A percentile compares a stretch with the other conserved stretches of the same genome.
Evolutionary conservation across 257 asterid genomes (phyloP).

Genomic region (Solanum dulcamara): DNA sequence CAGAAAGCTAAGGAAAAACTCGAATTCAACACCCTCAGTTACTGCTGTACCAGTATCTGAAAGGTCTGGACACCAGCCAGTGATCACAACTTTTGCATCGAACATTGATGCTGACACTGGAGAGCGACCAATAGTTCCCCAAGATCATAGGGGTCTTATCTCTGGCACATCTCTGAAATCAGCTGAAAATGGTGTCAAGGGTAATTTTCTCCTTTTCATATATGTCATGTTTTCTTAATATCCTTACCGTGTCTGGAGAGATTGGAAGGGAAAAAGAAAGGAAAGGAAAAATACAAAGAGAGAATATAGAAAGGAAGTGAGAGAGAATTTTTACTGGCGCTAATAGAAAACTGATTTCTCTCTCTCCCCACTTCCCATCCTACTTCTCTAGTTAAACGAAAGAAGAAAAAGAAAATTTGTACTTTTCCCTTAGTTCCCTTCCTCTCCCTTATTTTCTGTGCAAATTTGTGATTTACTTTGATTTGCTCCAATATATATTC

Average conservation of each 20-base stretch:
- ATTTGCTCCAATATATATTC: neutral
- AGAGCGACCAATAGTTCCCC: neutral
- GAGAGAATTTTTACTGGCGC: neutral
- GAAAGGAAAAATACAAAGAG: neutral
- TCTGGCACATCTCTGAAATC: neutral
- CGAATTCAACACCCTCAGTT: constrained; percentile 3
- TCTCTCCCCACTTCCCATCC: neutral
- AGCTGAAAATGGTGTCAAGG: neutral
- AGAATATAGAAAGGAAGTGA: neutral
- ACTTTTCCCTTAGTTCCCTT: neutral
- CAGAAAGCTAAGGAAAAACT: neutral
- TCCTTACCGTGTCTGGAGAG: neutral
- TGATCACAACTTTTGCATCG: neutral
- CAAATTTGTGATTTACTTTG: neutral
- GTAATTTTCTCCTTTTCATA: neutral
- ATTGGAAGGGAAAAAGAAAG: neutral
- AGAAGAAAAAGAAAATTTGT: neutral
- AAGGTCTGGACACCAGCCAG: neutral
- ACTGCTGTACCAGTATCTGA: constrained; percentile 5
- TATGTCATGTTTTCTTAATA: neutral
- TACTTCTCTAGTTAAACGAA: neutral
- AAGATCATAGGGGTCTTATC: neutral
- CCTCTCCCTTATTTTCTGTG: neutral
- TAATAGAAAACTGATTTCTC: neutral
- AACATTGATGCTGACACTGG: neutral